phyloP scores from a whole-genome alignment of 2,329 filamentous ascomycete genomes.

The Didymella arachidicola region DNA sequence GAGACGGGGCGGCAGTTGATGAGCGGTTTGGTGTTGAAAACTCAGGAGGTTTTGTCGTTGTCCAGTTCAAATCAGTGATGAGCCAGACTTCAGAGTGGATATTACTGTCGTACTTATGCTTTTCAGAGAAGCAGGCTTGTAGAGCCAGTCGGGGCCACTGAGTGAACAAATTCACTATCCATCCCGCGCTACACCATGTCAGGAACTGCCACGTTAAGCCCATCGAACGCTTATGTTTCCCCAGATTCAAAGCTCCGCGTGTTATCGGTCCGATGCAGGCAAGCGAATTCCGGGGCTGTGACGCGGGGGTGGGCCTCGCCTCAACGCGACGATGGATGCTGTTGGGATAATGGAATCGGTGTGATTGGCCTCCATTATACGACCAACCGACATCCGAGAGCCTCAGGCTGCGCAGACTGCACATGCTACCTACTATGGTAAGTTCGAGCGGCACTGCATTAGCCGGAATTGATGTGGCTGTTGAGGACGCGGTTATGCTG shows the following conservation, averaged over 20 bases:
- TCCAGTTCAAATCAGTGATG: constrained; percentile 14
- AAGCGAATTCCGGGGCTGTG: constrained; percentile 15
- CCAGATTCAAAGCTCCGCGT: constrained; percentile 11
- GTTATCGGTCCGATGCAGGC: constrained; percentile 11
- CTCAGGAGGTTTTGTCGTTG: constrained; percentile 6
- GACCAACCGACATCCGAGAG: constrained; percentile 4
- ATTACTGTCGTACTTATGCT: constrained; percentile 21
- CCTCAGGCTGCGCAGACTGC: constrained; percentile 3
- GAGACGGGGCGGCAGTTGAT: neutral
- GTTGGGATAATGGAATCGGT: constrained; percentile 5
- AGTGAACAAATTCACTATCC: constrained; percentile 1
- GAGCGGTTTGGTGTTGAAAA: neutral
- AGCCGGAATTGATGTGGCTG: constrained; percentile 2
- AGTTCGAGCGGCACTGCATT: constrained; percentile 7
- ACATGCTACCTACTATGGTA: too few relatives aligned
- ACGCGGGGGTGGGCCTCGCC: constrained; percentile 14
- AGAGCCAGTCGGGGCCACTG: neutral
- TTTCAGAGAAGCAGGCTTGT: neutral
- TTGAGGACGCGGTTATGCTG: neutral
- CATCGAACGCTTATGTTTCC: neutral
- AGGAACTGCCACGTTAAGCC: constrained; percentile 18
- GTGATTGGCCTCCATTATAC: neutral
- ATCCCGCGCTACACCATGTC: constrained; percentile 1
- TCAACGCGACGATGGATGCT: neutral
- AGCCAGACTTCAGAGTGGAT: constrained; percentile 8